Base-by-base conservation (phyloP, 116 monocot species). In the Phalaenopsis hybrid region DNA sequence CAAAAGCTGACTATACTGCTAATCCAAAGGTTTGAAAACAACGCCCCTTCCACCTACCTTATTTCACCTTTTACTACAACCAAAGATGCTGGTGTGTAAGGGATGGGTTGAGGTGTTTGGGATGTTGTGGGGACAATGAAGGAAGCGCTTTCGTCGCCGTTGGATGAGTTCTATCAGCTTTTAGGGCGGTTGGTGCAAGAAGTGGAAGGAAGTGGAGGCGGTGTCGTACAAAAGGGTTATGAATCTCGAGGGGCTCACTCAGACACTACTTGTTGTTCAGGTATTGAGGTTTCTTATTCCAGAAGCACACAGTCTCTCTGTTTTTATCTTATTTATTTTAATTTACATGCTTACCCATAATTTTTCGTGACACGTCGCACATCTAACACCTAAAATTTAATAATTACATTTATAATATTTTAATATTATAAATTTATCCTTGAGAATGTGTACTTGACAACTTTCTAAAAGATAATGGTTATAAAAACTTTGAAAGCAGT, bases 61-160 rank as follows among this genome's bases (percentile, higher is more conserved):
- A 94, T 90, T 90, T 98, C 79, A 98, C 95, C 13, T 98, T 98
- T 86, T 98, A 98, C 89, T 98, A 94, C 88, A 98, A 98, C 87
- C 98, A 94, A 86, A 98, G 90, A 84, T 98, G 0, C 51, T 94
- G 50, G 61, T 98, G 11, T 98, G 94, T 87, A 89, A 88, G 63
- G 45, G 43, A n/a, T 18, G 16, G 75, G 45, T 8, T 4, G 75
- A 75, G 13, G 82, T 46, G 0, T 45, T 75, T 45, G 20, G 44
- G 90, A 79, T 33, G 78, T 75, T 7, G 95, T 92, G 37, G 85
- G 75, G 43, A 91, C 70, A 75, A 76, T 98, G 51, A 93, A 91
- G 84, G 89, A 83, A 17, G 88, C 90, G 2, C 84, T 97, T 44
- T 87, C 79, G 61, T 80, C 84, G 7, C 92, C 76, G 9, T 77